phyloP scores from a whole-genome alignment of 331 rosid genomes.

The Ulmus americana region DNA sequence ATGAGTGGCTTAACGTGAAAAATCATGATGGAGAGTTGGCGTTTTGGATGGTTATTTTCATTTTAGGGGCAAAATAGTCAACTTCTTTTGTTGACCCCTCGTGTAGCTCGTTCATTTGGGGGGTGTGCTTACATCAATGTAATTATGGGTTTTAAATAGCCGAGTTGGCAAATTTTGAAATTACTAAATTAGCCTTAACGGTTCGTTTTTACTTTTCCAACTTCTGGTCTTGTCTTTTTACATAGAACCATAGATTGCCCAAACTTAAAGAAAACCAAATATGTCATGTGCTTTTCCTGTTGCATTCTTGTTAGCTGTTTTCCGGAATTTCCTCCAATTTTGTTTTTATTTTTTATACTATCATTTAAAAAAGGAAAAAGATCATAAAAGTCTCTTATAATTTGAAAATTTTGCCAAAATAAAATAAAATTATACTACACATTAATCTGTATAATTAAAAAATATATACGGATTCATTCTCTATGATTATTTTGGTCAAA shows the following conservation, averaged over 20 bases:
- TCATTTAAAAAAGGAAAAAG: neutral
- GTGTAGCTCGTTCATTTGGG: constrained; percentile 34
- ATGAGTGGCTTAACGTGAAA: constrained; percentile 70
- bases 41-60: constrained; percentile 29
- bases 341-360: too few relatives aligned
- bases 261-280: constrained; percentile 3
- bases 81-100: constrained; percentile 29
- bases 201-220: neutral
- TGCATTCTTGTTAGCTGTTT: neutral
- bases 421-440: too few relatives aligned
- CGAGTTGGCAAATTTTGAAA: constrained; percentile 8
- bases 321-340: too few relatives aligned
- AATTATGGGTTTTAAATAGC: constrained; percentile 31
- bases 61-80: constrained; percentile 27
- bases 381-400: neutral
- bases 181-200: constrained; percentile 30
- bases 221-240: neutral
- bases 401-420: too few relatives aligned
- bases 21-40: constrained; percentile 51
- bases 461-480: too few relatives aligned
- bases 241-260: neutral
- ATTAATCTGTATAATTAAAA: too few relatives aligned
- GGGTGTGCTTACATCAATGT: constrained; percentile 28
- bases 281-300: neutral
- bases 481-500: too few relatives aligned